Conservation (phyloP, 176 grass and related monocot genomes). For the bread wheat (Triticum aestivum) region IWGSC_CS_RefSeq_v2.1 NC_057811.1:270682935-270683434, state of each 20-base stretch:
- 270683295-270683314: slow-evolving; percentile 17
- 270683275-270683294: slow-evolving; percentile 19
- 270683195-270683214: slow-evolving; percentile 18
- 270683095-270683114: not conserved
- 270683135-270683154: not conserved
- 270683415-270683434: slow-evolving; percentile 83
- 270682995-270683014: not conserved
- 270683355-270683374: slow-evolving; percentile 64
- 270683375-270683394: slow-evolving; percentile 54
- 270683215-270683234: not conserved
- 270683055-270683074: slow-evolving; percentile 6
- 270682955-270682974: slow-evolving; percentile 24
- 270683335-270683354: slow-evolving; percentile 61
- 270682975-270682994: not conserved
- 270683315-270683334: not conserved
- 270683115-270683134: not conserved
- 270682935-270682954: slow-evolving; percentile 38
- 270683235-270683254: not conserved
- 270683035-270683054: slow-evolving; percentile 1
- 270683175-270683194: not conserved
- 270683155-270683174: not conserved
- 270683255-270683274: not conserved
- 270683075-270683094: slow-evolving; percentile 2
- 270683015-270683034: not conserved
- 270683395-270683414: slow-evolving; percentile 67